A percentile compares a stretch with the other conserved stretches of the same genome.
Evolutionary conservation across 139 green algal species (phyloP).

Genomic region (Chlamydomonas sphaeroides): DNA sequence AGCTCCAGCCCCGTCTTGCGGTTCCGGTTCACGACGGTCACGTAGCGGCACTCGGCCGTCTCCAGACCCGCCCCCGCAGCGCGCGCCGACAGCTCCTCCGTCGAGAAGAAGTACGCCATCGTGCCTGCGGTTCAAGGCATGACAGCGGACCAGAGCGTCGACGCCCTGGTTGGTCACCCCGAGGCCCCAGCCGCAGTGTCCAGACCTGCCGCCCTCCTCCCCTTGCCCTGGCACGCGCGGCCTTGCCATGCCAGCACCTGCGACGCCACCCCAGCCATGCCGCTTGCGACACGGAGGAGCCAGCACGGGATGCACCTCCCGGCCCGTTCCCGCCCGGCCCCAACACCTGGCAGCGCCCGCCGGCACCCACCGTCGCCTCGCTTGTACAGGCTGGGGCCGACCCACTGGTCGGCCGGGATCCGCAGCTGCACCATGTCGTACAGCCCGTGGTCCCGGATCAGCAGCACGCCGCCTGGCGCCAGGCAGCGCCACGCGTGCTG

Average conservation of each 20-base stretch:
- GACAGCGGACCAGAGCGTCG: no score
- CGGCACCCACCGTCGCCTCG: conserved; percentile 60
- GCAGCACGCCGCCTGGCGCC: conserved; percentile 66
- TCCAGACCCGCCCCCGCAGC: conserved; percentile 63
- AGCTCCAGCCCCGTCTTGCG: conserved; percentile 67
- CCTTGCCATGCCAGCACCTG: no score
- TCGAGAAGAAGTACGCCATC: conserved; percentile 79
- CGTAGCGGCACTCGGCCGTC: conserved; percentile 56
- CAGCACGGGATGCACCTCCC: no score
- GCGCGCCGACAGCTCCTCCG: conserved; percentile 59
- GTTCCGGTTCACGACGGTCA: conserved; percentile 73
- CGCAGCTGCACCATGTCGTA: conserved; percentile 79
- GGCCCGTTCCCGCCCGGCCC: no score
- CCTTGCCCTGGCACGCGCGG: no score
- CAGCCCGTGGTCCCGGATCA: conserved; percentile 83
- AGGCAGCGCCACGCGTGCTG: conserved; percentile 61
- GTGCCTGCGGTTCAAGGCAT: no score
- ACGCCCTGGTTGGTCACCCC: no score
- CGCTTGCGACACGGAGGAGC: no score
- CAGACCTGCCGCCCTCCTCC: no score
- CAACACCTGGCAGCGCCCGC: no score
- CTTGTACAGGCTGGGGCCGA: conserved; percentile 64
- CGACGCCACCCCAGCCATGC: no score
- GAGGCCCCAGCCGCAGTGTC: no score
- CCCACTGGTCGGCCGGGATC: conserved; percentile 63